Percentiles rank a stretch among this genome's conserved stretches.
phyloP scores from a whole-genome alignment of 1,139 yeast genomes.

The Diutina scorzettiae region DNA sequence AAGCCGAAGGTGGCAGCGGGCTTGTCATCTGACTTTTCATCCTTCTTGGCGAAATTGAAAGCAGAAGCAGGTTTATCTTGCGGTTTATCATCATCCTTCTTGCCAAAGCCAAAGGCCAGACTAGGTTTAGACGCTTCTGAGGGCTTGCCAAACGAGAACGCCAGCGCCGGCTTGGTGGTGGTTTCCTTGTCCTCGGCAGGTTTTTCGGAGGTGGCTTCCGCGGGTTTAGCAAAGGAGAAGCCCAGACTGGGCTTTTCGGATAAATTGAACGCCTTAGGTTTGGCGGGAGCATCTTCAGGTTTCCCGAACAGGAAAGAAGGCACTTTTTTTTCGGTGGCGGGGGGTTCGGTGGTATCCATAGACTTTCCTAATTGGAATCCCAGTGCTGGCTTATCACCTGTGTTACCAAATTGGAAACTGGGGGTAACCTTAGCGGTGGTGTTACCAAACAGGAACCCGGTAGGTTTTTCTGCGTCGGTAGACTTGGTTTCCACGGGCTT shows the following conservation, averaged over 20 bases:
- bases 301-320: not conserved
- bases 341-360: too few relatives aligned
- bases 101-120: not conserved
- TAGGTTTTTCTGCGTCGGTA: too few relatives aligned
- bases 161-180: not conserved
- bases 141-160: not conserved
- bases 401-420: not conserved
- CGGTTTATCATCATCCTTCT: conserved; percentile 2
- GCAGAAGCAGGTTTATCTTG: too few relatives aligned
- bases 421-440: not conserved
- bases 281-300: not conserved
- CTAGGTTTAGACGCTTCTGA: not conserved
- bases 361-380: too few relatives aligned
- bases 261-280: not conserved
- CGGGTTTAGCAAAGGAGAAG: not conserved
- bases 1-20: not conserved
- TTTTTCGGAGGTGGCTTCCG: not conserved
- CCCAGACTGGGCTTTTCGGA: not conserved
- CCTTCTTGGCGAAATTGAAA: not conserved
- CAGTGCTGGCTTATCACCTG: not conserved
- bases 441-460: too few relatives aligned
- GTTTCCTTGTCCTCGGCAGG: not conserved
- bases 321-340: too few relatives aligned
- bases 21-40: not conserved
- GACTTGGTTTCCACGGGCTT: conserved; percentile 8